phyloP scores from a whole-genome alignment of 2,329 filamentous ascomycete species.

The Pochonia chlamydosporia region DNA sequence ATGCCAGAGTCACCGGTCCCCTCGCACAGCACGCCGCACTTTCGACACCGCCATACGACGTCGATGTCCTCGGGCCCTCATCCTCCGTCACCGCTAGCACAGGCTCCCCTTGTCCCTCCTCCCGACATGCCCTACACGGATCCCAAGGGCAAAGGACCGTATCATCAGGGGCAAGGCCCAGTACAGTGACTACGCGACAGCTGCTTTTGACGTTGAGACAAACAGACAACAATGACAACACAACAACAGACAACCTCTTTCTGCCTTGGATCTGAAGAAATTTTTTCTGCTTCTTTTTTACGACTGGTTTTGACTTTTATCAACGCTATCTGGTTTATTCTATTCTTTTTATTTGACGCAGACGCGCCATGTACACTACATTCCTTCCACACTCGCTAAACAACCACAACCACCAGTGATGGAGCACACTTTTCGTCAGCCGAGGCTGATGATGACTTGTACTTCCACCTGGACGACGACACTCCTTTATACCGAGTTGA shows the following conservation, averaged over 20 bases:
- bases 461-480: not conserved
- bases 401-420: constrained; percentile 5
- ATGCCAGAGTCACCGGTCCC: constrained; percentile 39
- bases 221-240: constrained; percentile 2
- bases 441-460: not conserved
- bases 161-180: not conserved
- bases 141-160: constrained; percentile 26
- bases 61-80: constrained; percentile 29
- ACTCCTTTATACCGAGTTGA: constrained; percentile 18
- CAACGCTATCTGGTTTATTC: constrained; percentile 3
- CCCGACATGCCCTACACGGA: constrained; percentile 10
- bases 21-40: constrained; percentile 21
- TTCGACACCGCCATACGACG: constrained; percentile 33
- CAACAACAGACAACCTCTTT: constrained; percentile 18
- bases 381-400: constrained; percentile 31
- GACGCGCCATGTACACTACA: constrained; percentile 30
- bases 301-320: not conserved
- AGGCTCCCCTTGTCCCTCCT: constrained; percentile 20
- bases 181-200: not conserved
- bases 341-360: constrained; percentile 16
- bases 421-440: not conserved
- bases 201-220: not conserved
- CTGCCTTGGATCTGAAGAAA: constrained; percentile 14
- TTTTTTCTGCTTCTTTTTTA: not conserved
- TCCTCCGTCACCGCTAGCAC: constrained; percentile 28